Evolutionary conservation across 2,329 filamentous ascomycete species (phyloP).

Genomic region (Fusarium secorum): DNA sequence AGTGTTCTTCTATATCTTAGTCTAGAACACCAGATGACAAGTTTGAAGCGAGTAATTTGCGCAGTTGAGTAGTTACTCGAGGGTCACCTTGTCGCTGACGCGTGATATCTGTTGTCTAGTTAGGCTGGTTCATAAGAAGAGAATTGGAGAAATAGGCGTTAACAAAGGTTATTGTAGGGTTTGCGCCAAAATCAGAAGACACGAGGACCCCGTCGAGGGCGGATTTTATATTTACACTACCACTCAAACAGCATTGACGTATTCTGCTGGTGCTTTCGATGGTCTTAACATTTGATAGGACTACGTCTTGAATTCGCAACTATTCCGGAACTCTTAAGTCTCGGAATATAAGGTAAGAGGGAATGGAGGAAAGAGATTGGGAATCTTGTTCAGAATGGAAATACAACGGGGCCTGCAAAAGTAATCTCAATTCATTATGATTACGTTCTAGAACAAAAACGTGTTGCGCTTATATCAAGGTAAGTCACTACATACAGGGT

Average conservation of each 20-base stretch:
- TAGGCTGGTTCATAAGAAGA: too few relatives aligned
- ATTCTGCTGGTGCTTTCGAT: neutral
- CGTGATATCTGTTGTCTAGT: accelerated
- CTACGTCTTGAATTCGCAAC: neutral
- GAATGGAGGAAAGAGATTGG: too few relatives aligned
- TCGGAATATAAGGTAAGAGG: neutral
- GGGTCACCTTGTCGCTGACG: too few relatives aligned
- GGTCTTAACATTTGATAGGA: neutral
- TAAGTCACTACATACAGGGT: accelerated
- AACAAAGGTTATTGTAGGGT: too few relatives aligned
- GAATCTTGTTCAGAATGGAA: neutral
- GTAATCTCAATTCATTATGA: neutral
- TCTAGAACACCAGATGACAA: too few relatives aligned
- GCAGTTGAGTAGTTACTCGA: too few relatives aligned
- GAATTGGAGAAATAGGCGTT: neutral
- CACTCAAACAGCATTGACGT: accelerated
- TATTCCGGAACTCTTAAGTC: neutral
- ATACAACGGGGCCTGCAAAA: neutral
- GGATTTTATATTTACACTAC: too few relatives aligned
- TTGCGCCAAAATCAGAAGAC: too few relatives aligned
- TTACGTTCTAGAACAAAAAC: neutral
- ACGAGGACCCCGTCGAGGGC: too few relatives aligned
- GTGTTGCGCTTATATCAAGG: neutral
- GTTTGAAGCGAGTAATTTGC: too few relatives aligned
- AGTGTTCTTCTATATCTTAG: neutral